phyloP scores from a whole-genome alignment of 2,329 filamentous ascomycete genomes.

The Ophiocordyceps camponoti-leonardi region DNA sequence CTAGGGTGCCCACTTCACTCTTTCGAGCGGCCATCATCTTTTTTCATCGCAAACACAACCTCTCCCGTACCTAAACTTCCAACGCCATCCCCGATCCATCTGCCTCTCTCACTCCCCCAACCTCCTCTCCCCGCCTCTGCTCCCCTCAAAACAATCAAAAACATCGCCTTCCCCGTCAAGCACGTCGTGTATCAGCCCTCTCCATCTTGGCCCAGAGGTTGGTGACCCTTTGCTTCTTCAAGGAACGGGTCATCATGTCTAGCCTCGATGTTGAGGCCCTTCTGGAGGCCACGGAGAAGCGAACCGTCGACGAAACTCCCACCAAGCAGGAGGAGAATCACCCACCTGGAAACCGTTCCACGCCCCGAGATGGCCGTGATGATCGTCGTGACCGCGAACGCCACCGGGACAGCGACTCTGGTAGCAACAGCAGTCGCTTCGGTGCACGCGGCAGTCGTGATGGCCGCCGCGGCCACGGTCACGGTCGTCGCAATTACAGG shows the following conservation, averaged over 20 bases:
- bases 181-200: background rate
- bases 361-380: constrained; percentile 13
- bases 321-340: constrained; percentile 24
- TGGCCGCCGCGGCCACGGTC: constrained; percentile 49
- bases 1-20: background rate
- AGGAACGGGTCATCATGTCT: constrained; percentile 19
- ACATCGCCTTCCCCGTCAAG: background rate
- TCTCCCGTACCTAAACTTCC: background rate
- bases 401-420: constrained; percentile 52
- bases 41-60: background rate
- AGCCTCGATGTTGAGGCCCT: constrained; percentile 70
- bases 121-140: too few species aligned
- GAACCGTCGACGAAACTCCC: constrained; percentile 29
- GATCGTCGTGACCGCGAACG: constrained; percentile 37
- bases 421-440: constrained; percentile 68
- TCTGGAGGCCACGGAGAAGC: constrained; percentile 66
- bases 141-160: too few species aligned
- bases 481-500: constrained; percentile 56
- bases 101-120: background rate
- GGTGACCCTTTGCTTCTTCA: constrained; percentile 3
- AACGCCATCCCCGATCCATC: background rate
- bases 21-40: background rate
- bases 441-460: constrained; percentile 56
- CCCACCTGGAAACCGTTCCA: background rate
- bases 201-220: background rate